Evolutionary conservation across 106 monocot genomes (phyloP).

Genomic region (Allium cepa): DNA sequence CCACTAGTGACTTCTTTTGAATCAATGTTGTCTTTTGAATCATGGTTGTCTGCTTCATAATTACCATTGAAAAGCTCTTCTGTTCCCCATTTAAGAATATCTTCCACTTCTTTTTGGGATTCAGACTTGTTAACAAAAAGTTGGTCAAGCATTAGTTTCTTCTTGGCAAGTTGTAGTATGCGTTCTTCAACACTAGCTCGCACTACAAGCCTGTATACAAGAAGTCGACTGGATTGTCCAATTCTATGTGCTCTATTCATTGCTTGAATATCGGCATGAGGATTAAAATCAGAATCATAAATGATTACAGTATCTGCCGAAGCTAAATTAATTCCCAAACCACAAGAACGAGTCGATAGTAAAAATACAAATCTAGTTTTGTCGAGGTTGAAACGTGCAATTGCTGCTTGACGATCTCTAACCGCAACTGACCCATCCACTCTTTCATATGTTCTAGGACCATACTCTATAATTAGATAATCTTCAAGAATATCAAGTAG

Average conservation of each 20-base stretch:
- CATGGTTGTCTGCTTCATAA: slow-evolving; percentile 32
- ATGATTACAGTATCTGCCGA: slow-evolving; percentile 97
- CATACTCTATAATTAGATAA: slow-evolving; percentile 77
- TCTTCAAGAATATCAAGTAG: slow-evolving; percentile 98
- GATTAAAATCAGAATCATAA: slow-evolving; percentile 99
- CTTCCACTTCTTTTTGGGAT: slow-evolving; percentile 94
- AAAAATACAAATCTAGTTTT: slow-evolving; percentile 91
- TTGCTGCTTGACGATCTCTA: slow-evolving; percentile 81
- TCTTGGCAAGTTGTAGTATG: slow-evolving; percentile 93
- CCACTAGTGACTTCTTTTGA: slow-evolving; percentile 29
- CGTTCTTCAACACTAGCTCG: slow-evolving; percentile 98
- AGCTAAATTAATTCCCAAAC: slow-evolving; percentile 94
- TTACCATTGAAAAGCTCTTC: slow-evolving; percentile 78
- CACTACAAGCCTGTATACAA: slow-evolving; percentile 94
- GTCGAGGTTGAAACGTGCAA: slow-evolving; percentile 89
- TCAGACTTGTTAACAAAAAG: slow-evolving; percentile 96
- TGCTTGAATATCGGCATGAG: slow-evolving; percentile 99
- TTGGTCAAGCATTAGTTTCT: slow-evolving; percentile 98
- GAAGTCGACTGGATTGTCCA: slow-evolving; percentile 86
- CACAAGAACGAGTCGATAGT: slow-evolving; percentile 93
- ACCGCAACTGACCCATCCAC: slow-evolving; percentile 96
- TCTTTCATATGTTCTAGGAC: slow-evolving; percentile 82
- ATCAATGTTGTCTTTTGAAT: slow-evolving; percentile 4
- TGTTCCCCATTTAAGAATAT: slow-evolving; percentile 97
- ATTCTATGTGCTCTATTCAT: slow-evolving; percentile 99